phyloP scores from a whole-genome alignment of 1,139 yeast species.

The Lodderomyces parapsilosis region DNA sequence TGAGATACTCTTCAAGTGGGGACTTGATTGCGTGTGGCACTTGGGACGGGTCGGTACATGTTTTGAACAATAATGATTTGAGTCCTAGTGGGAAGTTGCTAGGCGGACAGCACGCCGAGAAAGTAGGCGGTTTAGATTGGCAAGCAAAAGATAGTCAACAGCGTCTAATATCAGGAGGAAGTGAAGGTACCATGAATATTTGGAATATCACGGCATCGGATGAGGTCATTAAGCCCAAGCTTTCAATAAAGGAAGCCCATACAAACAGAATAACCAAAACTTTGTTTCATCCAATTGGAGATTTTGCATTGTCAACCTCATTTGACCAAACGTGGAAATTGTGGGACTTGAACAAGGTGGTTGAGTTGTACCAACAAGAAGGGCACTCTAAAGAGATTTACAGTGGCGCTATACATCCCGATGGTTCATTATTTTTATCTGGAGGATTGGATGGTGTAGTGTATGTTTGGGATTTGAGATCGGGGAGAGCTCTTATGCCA shows the following conservation, averaged over 20 bases:
- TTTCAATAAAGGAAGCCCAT: constrained; percentile 38
- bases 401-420: constrained; percentile 64
- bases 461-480: constrained; percentile 82
- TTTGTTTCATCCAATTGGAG: constrained; percentile 62
- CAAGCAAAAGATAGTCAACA: constrained; percentile 18
- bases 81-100: constrained; percentile 12
- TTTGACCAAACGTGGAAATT: constrained; percentile 87
- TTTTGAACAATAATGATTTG: constrained; percentile 39
- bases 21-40: constrained; percentile 63
- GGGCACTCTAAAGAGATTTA: constrained; percentile 83
- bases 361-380: constrained; percentile 55
- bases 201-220: constrained; percentile 32
- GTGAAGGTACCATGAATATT: constrained; percentile 55
- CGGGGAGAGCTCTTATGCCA: constrained; percentile 64
- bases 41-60: constrained; percentile 72
- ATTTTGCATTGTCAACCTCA: constrained; percentile 66
- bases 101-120: constrained; percentile 47
- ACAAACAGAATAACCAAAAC: constrained; percentile 60
- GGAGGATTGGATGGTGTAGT: constrained; percentile 81
- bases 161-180: constrained; percentile 62
- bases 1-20: constrained; percentile 42
- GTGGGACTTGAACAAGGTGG: constrained; percentile 63
- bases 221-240: constrained; percentile 16
- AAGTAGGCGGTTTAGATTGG: constrained; percentile 75
- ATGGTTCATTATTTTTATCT: constrained; percentile 74